Percentiles rank a stretch among this genome's conserved stretches.
Evolutionary conservation across 495 filamentous ascomycete species (phyloP).

Genomic region (Xylaria telfairii): DNA sequence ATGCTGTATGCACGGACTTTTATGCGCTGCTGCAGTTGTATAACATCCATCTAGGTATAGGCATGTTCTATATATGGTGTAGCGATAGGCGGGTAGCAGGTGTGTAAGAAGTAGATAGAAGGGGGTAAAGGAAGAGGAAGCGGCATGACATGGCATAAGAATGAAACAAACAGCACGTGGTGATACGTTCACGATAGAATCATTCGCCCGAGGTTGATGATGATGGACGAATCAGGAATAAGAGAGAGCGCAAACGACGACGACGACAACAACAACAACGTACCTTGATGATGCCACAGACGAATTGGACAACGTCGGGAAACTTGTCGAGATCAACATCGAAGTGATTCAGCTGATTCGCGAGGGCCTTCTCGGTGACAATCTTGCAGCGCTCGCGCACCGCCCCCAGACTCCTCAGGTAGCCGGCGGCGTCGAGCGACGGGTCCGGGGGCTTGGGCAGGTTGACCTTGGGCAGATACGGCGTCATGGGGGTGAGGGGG

Average conservation of each 20-base stretch:
- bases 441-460: conserved; percentile 90
- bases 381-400: conserved; percentile 80
- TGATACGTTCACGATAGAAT: background rate
- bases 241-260: too few relatives aligned
- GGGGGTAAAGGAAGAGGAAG: background rate
- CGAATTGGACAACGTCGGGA: conserved; percentile 84
- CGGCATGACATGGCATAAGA: background rate
- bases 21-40: conserved; percentile 11
- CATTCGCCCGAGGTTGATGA: too few relatives aligned
- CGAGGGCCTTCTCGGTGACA: conserved; percentile 77
- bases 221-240: too few relatives aligned
- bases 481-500: conserved; percentile 49
- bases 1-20: conserved; percentile 16
- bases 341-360: conserved; percentile 85
- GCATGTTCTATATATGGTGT: conserved; percentile 8
- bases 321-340: conserved; percentile 91
- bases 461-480: conserved; percentile 59
- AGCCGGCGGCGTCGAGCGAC: conserved; percentile 86
- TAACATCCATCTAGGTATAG: background rate
- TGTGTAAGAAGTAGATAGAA: background rate
- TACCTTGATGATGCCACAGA: conserved; percentile 97
- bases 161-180: conserved; percentile 10
- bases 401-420: conserved; percentile 87
- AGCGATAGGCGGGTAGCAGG: background rate
- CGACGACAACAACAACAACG: background rate